Evolutionary conservation across 2,329 filamentous ascomycete genomes (phyloP).

Genomic region (Teratosphaeria viscida): DNA sequence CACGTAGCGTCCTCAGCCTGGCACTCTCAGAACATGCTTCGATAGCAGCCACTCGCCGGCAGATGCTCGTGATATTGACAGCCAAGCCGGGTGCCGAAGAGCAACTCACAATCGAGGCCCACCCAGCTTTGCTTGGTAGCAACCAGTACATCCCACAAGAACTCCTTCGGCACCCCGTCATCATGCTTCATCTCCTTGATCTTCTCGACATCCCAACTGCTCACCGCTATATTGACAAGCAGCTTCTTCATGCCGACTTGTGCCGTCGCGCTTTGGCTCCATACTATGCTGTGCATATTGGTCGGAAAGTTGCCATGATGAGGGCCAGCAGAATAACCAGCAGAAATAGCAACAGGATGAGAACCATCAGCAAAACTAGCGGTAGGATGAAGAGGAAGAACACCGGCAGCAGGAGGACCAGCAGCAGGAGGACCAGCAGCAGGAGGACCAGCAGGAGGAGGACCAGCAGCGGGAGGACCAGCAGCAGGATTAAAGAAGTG

Average conservation of each 20-base stretch:
- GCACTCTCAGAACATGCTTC: not conserved
- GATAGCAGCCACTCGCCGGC: not conserved
- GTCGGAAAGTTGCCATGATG: not conserved
- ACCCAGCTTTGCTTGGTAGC: not conserved
- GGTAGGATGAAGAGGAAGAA: too few relatives aligned
- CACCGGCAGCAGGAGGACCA: too few relatives aligned
- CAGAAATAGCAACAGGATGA: too few relatives aligned
- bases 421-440: too few relatives aligned
- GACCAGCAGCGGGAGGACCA: too few relatives aligned
- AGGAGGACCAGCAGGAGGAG: too few relatives aligned
- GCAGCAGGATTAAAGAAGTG: too few relatives aligned
- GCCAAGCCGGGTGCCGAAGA: not conserved
- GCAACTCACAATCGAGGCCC: not conserved
- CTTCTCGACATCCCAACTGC: not conserved
- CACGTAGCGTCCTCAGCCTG: not conserved
- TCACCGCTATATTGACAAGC: slow-evolving; percentile 1
- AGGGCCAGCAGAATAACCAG: not conserved
- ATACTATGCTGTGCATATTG: not conserved
- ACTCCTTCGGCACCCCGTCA: not conserved
- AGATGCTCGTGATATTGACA: slow-evolving; percentile 4
- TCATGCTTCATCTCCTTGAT: not conserved
- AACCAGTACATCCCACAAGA: not conserved
- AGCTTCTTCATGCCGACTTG: not conserved
- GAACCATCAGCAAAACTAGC: too few relatives aligned
- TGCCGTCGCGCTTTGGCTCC: not conserved